A percentile compares a stretch with the other conserved stretches of the same genome.
Evolutionary conservation across 805 yeast genomes (phyloP).

Genomic region (Wickerhamiella dianesei): DNA sequence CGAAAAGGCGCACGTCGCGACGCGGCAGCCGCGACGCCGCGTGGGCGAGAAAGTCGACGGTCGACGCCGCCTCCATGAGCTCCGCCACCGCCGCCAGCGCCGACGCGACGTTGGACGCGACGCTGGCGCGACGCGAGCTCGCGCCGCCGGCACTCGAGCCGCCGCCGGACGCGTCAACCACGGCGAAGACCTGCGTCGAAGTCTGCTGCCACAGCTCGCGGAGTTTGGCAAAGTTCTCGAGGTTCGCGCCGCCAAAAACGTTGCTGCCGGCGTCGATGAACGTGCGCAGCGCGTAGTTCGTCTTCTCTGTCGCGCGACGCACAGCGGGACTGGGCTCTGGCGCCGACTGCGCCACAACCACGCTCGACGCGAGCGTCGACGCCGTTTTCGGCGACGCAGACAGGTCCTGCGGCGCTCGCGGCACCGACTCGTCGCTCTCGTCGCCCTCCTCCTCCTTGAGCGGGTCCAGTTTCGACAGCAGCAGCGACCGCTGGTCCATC

Average conservation of each 20-base stretch:
- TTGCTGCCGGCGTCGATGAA: neutral
- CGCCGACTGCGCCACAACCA: too few relatives aligned
- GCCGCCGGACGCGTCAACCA: constrained; percentile 53
- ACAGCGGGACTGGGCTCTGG: too few relatives aligned
- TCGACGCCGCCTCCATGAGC: neutral
- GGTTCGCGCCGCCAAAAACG: neutral
- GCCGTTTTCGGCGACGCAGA: neutral
- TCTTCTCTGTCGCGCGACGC: neutral
- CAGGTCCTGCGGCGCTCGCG: neutral
- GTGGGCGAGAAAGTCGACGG: neutral
- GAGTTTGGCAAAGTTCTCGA: neutral
- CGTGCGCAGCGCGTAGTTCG: neutral
- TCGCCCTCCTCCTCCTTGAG: neutral
- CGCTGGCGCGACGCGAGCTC: too few relatives aligned
- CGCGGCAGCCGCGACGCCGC: neutral
- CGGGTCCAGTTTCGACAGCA: neutral
- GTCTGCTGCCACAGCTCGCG: neutral
- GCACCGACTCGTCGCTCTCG: neutral
- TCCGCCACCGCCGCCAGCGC: constrained; percentile 1
- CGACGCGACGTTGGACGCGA: too few relatives aligned
- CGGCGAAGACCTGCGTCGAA: constrained; percentile 39
- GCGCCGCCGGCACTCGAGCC: constrained; percentile 50
- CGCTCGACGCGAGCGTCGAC: neutral
- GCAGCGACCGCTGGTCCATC: neutral
- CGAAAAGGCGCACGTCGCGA: constrained; percentile 2